These are phyloP conservation scores for Pythium rhizo-oryzae DNA, from an alignment of 352 stramenopile species.

Conservation along the genomic window DNA sequence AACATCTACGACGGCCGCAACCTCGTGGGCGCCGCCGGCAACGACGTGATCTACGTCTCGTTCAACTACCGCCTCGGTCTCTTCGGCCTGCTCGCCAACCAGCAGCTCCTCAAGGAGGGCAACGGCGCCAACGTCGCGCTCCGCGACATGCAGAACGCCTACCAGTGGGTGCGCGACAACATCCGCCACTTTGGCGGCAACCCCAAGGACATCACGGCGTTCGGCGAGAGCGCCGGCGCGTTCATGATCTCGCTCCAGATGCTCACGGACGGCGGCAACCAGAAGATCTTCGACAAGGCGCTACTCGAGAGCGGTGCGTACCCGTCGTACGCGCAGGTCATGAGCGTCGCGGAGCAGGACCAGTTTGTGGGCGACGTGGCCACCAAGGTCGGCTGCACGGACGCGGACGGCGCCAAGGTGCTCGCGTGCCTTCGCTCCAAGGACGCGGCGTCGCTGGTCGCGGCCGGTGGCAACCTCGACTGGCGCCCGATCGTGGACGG, in stretches of 20 bases:
- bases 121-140: slow-evolving; percentile 30
- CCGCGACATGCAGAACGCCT: slow-evolving; percentile 34
- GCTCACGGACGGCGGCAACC: slow-evolving; percentile 9
- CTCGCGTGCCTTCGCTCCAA: slow-evolving; percentile 6
- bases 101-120: slow-evolving; percentile 37
- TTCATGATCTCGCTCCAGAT: slow-evolving; percentile 12
- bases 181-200: slow-evolving; percentile 42
- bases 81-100: slow-evolving; percentile 27
- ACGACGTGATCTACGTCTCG: slow-evolving; percentile 38
- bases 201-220: slow-evolving; percentile 35
- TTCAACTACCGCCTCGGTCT: slow-evolving; percentile 46
- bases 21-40: slow-evolving; percentile 7
- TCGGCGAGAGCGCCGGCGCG: slow-evolving; percentile 26
- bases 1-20: slow-evolving; percentile 19
- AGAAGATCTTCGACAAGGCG: slow-evolving; percentile 18
- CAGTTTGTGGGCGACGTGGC: not conserved
- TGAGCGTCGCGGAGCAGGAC: slow-evolving; percentile 11
- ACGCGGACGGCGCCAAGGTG: not conserved
- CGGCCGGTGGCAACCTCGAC: not conserved
- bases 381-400: slow-evolving; percentile 1
- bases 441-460: not conserved
- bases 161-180: slow-evolving; percentile 40
- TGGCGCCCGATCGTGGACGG: slow-evolving; percentile 17
- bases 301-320: slow-evolving; percentile 14
- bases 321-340: slow-evolving; percentile 2